Evolutionary conservation across 2,329 filamentous ascomycete species (phyloP), one percentile per base, ranked within the genome.

Genomic region (Alternaria atra): DNA sequence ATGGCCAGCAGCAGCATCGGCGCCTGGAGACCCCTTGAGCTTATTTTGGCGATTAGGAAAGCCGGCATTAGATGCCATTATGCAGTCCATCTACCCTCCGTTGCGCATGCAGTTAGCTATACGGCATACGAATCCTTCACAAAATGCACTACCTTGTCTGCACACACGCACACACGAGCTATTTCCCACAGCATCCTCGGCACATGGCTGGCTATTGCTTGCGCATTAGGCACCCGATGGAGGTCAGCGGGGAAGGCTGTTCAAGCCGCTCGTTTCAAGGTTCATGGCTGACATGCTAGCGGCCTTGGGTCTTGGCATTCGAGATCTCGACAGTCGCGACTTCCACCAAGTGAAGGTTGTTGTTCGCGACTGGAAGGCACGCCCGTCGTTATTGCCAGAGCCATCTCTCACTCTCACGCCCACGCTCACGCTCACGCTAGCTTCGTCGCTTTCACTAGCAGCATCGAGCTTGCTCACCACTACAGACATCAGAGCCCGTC

Each of bases 1-100:
- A 53, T 53, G 51, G 39, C 51, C 51, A 39, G 55, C 55, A 58
- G 55, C 55, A 53, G 55, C 55, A 58, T 51, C 39, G 48, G 53
- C 53, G 52, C 52, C 27, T 32, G 17, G 37, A 51, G 44, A 54
- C 52, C 52, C 52, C 52, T 54, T 37, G 52, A 37, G 30, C 40
- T 54, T 54, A 47, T 17, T 37, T 46, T 54, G 37, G 40, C 30
- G 29, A 20, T 43, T 9, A 7, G n/a, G 37, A 15, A 27, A 43
- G 37, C 51, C 51, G 51, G 51, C 51, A 53, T 53, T 43, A 43
- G 51, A 43, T 23, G 37, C 17, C 51, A 32, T 53, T 32, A 25
- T 46, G 52, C 29, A 34, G 20, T 12, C 27, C 5, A 35, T 25
- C 30, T 12, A 20, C 20, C 30, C 20, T 35, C 46, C 30, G 46